Conservation (phyloP, 352 stramenopile genomes). For the Phytopythium helicoides region DNA sequence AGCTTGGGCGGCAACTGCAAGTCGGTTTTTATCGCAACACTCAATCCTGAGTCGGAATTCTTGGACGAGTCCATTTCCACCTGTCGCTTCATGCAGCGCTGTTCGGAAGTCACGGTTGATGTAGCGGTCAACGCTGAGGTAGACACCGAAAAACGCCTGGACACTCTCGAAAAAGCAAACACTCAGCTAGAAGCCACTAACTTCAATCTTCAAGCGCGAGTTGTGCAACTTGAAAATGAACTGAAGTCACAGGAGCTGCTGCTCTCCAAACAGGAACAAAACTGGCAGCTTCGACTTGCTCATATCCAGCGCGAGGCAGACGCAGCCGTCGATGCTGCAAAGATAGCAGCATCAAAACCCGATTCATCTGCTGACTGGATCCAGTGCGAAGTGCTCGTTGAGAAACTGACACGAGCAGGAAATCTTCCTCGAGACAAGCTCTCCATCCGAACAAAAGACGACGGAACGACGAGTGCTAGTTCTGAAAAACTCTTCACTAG, state of each 20-base stretch:
- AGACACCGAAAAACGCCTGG: conserved; percentile 58
- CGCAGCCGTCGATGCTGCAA: conserved; percentile 21
- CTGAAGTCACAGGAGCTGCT: conserved; percentile 29
- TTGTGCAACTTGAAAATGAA: conserved; percentile 48
- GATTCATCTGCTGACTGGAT: conserved; percentile 39
- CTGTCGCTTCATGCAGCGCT: conserved; percentile 95
- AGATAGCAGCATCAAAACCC: conserved; percentile 5
- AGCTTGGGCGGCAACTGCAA: conserved; percentile 96
- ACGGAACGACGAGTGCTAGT: conserved; percentile 13
- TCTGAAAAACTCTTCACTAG: not conserved
- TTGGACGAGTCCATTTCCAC: conserved; percentile 94
- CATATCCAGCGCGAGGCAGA: conserved; percentile 28
- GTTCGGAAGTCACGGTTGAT: conserved; percentile 84
- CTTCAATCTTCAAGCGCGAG: conserved; percentile 32
- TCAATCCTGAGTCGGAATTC: conserved; percentile 89
- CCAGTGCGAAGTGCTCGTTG: conserved; percentile 57
- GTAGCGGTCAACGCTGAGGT: conserved; percentile 67
- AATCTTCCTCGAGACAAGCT: conserved; percentile 40
- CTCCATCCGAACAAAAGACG: conserved; percentile 1
- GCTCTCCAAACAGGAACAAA: conserved; percentile 28
- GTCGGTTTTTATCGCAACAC: conserved; percentile 95
- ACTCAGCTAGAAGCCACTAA: conserved; percentile 39
- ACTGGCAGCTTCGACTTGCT: conserved; percentile 27
- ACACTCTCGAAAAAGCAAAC: conserved; percentile 53
- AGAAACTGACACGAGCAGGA: conserved; percentile 44